Evolutionary conservation across 805 yeast genomes (phyloP).

Genomic region (Yarrowia sp.): DNA sequence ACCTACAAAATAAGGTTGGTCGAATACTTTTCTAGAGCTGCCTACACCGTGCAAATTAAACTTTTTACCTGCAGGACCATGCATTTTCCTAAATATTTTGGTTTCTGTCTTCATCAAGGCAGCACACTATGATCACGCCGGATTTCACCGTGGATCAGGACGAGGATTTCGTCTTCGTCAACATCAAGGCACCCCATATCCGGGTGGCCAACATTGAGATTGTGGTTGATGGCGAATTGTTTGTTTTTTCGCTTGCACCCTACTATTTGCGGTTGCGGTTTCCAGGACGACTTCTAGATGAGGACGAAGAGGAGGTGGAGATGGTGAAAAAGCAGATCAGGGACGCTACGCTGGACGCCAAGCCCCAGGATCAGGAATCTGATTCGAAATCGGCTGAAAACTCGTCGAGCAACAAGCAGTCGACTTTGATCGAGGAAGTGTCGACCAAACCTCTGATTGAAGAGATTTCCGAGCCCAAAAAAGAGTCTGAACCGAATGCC

Average conservation of each 20-base stretch:
- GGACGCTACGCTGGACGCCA: neutral
- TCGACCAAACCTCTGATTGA: conserved; percentile 46
- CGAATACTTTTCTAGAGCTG: neutral
- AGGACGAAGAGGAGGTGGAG: conserved; percentile 45
- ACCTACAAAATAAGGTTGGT: too few species aligned
- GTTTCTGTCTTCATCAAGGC: conserved; percentile 9
- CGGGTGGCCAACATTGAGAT: conserved; percentile 80
- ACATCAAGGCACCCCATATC: conserved; percentile 72
- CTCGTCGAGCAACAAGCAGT: neutral
- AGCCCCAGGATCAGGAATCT: neutral
- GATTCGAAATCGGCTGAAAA: conserved; percentile 4
- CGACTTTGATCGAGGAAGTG: conserved; percentile 1
- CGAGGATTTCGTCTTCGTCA: conserved; percentile 69
- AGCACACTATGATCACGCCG: conserved; percentile 78
- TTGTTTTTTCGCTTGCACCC: conserved; percentile 87
- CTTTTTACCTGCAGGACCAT: neutral
- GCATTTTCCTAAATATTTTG: neutral
- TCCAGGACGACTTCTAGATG: conserved; percentile 61
- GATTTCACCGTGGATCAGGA: conserved; percentile 77
- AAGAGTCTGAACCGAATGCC: neutral
- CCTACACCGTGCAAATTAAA: neutral
- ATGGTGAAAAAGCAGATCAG: conserved; percentile 7
- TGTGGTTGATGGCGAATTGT: conserved; percentile 71
- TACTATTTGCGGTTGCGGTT: conserved; percentile 85
- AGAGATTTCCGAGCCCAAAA: conserved; percentile 44